A percentile compares a stretch with the other conserved stretches of the same genome.
Conservation (phyloP, 495 filamentous ascomycete genomes). For the Penicillium crystallinum region DNA sequence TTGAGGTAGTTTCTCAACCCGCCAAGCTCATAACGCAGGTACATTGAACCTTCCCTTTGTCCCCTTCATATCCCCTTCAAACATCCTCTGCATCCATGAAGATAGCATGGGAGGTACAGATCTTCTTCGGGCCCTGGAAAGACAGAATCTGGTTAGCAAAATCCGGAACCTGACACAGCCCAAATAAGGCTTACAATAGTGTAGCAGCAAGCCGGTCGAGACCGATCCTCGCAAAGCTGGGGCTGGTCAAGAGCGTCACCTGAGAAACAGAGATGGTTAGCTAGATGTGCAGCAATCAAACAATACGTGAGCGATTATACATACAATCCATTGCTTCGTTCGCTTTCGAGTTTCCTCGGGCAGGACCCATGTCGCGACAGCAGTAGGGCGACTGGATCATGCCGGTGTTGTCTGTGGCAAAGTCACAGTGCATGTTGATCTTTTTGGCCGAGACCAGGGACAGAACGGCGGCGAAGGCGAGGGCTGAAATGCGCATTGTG, state of each 20-base stretch:
- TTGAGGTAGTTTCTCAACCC: not conserved
- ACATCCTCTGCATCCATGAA: constrained; percentile 20
- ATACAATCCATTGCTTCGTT: constrained; percentile 30
- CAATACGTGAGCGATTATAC: constrained; percentile 1
- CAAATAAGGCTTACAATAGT: constrained; percentile 8
- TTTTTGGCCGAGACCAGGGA: constrained; percentile 20
- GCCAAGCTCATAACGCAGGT: not conserved
- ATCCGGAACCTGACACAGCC: not conserved
- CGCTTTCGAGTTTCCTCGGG: constrained; percentile 19
- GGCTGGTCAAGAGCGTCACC: constrained; percentile 12
- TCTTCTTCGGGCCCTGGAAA: constrained; percentile 24
- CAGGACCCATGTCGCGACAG: constrained; percentile 26
- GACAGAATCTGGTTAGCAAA: constrained; percentile 2
- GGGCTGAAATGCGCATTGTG: constrained; percentile 30
- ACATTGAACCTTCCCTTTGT: not conserved
- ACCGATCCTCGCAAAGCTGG: constrained; percentile 27
- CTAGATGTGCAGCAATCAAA: not conserved
- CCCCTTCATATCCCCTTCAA: not conserved
- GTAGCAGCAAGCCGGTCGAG: constrained; percentile 27
- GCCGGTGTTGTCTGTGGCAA: constrained; percentile 30
- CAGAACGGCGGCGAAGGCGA: constrained; percentile 20
- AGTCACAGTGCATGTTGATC: constrained; percentile 31
- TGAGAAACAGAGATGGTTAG: not conserved
- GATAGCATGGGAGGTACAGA: constrained; percentile 27
- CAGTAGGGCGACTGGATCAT: constrained; percentile 37